Base-by-base conservation (phyloP, 129 eudicot genomes). In the Flaveria bidentis region DNA sequence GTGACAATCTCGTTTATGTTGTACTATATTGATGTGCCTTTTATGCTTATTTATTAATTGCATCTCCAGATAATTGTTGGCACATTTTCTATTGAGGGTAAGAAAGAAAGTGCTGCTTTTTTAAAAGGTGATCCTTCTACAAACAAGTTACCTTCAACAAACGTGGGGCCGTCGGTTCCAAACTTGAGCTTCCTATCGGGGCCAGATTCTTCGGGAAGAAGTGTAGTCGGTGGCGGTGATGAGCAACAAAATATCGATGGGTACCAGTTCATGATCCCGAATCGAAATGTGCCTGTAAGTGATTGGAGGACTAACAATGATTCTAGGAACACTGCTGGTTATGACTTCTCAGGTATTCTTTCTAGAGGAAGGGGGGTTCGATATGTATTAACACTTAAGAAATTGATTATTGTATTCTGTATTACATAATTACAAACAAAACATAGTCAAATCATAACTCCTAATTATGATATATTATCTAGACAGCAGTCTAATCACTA, bases 151-250 rank as follows among this genome's bases (percentile, higher is more conserved):
- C 82, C 87, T 30, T 81, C 91, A 78, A 87, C 93, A 30, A 83
- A 73, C 33, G 80, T 83, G n/a, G 86, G 69, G 74, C 78, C 85
- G 33, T 67, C 87, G 16, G 70, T 82, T 42, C 81, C 92, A 13
- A 83, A 82, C 84, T 80, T 82, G 20, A 86, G 82, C 69, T 90
- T 87, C 75, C 25, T 83, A 67, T 80, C 90, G 16, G 85, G 84
- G 30, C 76, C 86, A 39, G 92, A 90, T 71, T 26, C 96, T 77
- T 80, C 96, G n/a, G 90, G 80, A 69, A 79, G 86, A 71, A 82
- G 72, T 73, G 82, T 72, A 7, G 74, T 72, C 7, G 58, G 78
- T 39, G 77, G 77, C 26, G 20, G 72, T 36, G 86, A 82, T 11
- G 86, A 86, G 76, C 88, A 79, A 64, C 90, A 82, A 74, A 88